A percentile compares a stretch with the other conserved stretches of the same genome.
Evolutionary conservation across 176 grass and related monocot species (phyloP).

Genomic region (Areca catechu): DNA sequence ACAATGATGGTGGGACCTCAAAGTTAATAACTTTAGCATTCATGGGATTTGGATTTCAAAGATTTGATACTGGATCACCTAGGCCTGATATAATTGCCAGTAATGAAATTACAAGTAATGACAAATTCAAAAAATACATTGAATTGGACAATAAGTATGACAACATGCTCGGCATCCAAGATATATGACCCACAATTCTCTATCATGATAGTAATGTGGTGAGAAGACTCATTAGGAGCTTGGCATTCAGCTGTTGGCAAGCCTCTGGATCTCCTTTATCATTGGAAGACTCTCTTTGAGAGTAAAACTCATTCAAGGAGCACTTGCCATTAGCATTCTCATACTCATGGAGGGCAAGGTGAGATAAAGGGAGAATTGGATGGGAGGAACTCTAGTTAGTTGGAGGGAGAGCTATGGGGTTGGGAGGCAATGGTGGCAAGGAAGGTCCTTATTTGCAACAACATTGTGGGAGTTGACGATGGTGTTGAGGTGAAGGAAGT

Average conservation of each 20-base stretch:
- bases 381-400: slow-evolving; percentile 63
- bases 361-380: slow-evolving; percentile 50
- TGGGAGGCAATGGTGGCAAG: too few relatives aligned
- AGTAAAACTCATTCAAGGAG: slow-evolving; percentile 80
- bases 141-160: slow-evolving; percentile 67
- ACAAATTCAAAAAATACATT: slow-evolving; percentile 13
- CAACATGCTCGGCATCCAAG: slow-evolving; percentile 63
- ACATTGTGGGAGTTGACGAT: slow-evolving; percentile 28
- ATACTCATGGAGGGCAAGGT: slow-evolving; percentile 31
- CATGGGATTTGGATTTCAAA: slow-evolving; percentile 45
- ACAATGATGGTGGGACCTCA: neutral
- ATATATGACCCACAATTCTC: slow-evolving; percentile 38
- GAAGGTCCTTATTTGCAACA: neutral
- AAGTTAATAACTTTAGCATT: slow-evolving; percentile 20
- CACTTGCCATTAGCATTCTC: slow-evolving; percentile 17
- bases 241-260: slow-evolving; percentile 23
- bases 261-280: slow-evolving; percentile 38
- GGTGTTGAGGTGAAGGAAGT: slow-evolving; percentile 66
- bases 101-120: slow-evolving; percentile 41
- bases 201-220: slow-evolving; percentile 16
- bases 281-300: slow-evolving; percentile 48
- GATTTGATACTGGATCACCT: slow-evolving; percentile 55
- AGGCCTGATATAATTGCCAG: slow-evolving; percentile 59
- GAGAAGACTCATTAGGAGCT: slow-evolving; percentile 29
- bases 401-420: slow-evolving; percentile 19